Percentiles rank a stretch among this genome's conserved stretches.
Evolutionary conservation across 148 eudicot genomes (phyloP).

Genomic region (Salicornia ramosissima): DNA sequence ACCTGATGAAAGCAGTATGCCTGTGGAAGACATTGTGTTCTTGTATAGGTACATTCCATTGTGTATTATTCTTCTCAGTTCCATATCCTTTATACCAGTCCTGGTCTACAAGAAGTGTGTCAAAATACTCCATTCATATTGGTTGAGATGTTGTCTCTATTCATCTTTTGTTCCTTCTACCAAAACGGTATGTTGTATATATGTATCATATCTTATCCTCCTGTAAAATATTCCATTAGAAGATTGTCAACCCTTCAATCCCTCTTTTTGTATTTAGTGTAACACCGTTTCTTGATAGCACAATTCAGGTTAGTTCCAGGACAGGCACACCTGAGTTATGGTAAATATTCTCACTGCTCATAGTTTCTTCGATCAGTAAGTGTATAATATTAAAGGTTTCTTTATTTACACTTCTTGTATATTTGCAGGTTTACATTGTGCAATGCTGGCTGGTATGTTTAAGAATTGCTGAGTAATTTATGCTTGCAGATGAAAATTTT

Average conservation of each 20-base stretch:
- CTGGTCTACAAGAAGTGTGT: conserved; percentile 1
- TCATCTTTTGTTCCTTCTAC: not conserved
- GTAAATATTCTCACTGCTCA: conserved; percentile 34
- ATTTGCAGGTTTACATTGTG: conserved; percentile 86
- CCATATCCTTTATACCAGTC: not conserved
- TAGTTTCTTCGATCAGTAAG: not conserved
- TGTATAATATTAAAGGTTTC: not conserved
- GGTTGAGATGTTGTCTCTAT: not conserved
- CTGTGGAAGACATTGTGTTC: conserved; percentile 81
- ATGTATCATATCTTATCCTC: not conserved
- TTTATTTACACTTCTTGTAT: conserved; percentile 8
- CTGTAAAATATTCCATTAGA: not conserved
- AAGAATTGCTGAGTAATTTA: not conserved
- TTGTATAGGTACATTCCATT: conserved; percentile 58
- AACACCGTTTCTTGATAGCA: not conserved
- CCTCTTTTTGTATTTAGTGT: not conserved
- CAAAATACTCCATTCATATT: not conserved
- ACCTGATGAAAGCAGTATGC: conserved; percentile 53
- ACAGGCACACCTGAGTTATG: conserved; percentile 87
- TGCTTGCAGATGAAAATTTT: not conserved
- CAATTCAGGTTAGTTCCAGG: conserved; percentile 84
- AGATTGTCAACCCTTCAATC: not conserved
- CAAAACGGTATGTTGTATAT: not conserved
- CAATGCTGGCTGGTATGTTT: conserved; percentile 84
- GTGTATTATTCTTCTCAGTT: not conserved